phyloP scores from a whole-genome alignment of 148 eudicot genomes.

The Rhododendron ovatum region DNA sequence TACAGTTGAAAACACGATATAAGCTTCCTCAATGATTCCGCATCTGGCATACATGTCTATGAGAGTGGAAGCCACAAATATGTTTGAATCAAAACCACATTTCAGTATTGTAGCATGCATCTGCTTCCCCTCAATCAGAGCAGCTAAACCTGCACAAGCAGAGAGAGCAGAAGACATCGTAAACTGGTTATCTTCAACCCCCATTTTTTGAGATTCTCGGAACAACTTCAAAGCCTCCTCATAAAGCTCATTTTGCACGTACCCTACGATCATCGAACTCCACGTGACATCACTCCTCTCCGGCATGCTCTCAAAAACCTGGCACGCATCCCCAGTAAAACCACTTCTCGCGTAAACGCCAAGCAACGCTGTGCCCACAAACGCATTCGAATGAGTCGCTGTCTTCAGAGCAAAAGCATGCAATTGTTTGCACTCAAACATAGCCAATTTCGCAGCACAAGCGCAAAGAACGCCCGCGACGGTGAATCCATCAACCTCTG shows the following conservation, averaged over 20 bases:
- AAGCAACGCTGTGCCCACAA: constrained; percentile 79
- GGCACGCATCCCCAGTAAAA: constrained; percentile 46
- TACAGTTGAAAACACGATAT: constrained; percentile 40
- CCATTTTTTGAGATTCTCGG: constrained; percentile 29
- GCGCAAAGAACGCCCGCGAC: constrained; percentile 76
- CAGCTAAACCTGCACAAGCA: constrained; percentile 71
- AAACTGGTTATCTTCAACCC: constrained; percentile 42
- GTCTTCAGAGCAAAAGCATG: constrained; percentile 62
- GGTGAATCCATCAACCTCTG: constrained; percentile 53
- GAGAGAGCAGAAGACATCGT: constrained; percentile 56
- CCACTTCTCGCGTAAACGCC: constrained; percentile 73
- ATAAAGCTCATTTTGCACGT: constrained; percentile 63
- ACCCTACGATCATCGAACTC: constrained; percentile 74
- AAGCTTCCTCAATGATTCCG: constrained; percentile 57
- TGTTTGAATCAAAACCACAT: constrained; percentile 39
- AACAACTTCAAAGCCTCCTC: constrained; percentile 64
- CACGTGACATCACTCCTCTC: constrained; percentile 67
- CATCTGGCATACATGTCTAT: constrained; percentile 73
- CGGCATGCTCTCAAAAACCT: constrained; percentile 52
- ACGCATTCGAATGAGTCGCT: constrained; percentile 44
- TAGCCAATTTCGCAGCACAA: constrained; percentile 59
- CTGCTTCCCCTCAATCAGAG: constrained; percentile 65
- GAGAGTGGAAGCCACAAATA: constrained; percentile 57
- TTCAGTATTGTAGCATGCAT: constrained; percentile 46
- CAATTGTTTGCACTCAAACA: constrained; percentile 66